Percentiles rank a stretch among this genome's conserved stretches.
phyloP scores from a whole-genome alignment of 257 asterid genomes.

The Solanum habrochaites region DNA sequence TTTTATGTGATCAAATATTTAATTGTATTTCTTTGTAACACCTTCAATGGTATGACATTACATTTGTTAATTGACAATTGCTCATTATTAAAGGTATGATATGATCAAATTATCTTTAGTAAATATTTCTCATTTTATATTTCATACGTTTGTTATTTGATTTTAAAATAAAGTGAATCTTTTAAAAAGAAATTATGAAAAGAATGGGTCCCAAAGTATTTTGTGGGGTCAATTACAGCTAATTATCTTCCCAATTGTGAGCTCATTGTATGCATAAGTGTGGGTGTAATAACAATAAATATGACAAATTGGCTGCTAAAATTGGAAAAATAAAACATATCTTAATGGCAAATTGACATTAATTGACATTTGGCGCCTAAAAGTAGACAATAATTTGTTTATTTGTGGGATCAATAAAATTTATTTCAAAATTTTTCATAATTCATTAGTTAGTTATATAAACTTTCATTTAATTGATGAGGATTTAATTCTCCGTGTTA shows the following conservation, averaged over 20 bases:
- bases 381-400: background rate
- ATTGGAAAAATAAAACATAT: background rate
- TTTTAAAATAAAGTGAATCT: background rate
- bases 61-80: background rate
- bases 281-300: background rate
- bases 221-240: background rate
- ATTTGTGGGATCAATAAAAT: background rate
- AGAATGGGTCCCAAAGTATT: background rate
- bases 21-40: background rate
- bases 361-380: background rate
- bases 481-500: too few relatives aligned
- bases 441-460: too few relatives aligned
- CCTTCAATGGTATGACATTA: background rate
- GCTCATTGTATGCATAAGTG: background rate
- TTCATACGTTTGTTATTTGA: background rate
- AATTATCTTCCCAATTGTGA: background rate
- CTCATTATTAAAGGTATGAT: background rate
- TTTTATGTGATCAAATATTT: background rate
- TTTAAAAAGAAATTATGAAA: background rate
- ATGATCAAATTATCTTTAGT: background rate
- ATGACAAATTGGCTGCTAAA: background rate
- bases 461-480: too few relatives aligned
- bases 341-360: background rate
- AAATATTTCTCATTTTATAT: background rate
- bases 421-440: too few relatives aligned